Base-by-base conservation (phyloP, 2,329 filamentous ascomycete genomes). In the Apiospora rasikravindrae region DNA sequence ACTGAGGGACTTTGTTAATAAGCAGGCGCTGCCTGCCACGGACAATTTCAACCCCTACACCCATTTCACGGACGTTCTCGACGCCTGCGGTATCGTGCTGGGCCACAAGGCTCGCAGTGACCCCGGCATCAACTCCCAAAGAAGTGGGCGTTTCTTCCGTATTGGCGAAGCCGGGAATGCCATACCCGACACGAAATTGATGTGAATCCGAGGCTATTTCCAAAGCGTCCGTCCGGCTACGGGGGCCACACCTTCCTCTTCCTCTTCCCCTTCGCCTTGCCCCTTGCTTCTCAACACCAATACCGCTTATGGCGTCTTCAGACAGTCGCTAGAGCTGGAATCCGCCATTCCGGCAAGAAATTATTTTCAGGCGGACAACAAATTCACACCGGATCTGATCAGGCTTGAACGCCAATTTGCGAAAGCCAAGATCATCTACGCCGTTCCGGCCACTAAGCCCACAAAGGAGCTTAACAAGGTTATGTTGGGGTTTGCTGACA, bases 1-100 rank as follows among this genome's bases (percentile, higher is more conserved):
- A 0, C 77, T 90, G n/a, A 74, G 83, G n/a, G 74, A 80, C 0
- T 89, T 88, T 75, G 74, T 88, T 22, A 76, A 78, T 2, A 81
- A 84, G 14, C 72, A 75, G 1, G 75, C 77, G 0, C 88, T 88
- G 61, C 88, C 88, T 19, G 86, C 86, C 14, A 19, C 24, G 26
- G 26, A 57, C 13, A 1, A 11, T 8, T 47, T 22, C 13, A 57
- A 57, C 14, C 51, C 51, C 26, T 57, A 57, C 16, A 57, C 51
- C 14, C 16, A 13, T 19, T 29, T 57, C 26, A 5, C 26, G 13
- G 51, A 57, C 8, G 10, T 57, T 33, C 51, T 57, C 37, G 44
- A 67, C 24, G 37, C 64, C 22, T 7, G 3, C 16, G 64, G 64
- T 10, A 47, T 67, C 37, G 44, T 67, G 4, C 24, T 67, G 6